phyloP scores from a whole-genome alignment of 1,284 basidiomycete genomes.

The Puccinia triticina region DNA sequence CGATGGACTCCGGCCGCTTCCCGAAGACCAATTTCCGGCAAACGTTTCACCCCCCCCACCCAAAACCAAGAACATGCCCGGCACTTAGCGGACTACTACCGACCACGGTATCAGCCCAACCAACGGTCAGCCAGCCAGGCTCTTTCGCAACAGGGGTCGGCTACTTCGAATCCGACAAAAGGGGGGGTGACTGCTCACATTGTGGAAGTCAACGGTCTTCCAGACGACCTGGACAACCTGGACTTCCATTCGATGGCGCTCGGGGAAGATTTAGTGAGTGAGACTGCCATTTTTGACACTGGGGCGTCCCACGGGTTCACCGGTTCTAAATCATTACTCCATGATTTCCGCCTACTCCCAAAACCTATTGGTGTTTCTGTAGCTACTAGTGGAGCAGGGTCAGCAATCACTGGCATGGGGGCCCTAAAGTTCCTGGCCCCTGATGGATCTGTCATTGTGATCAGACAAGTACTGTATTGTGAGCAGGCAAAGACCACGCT shows the following conservation, averaged over 20 bases:
- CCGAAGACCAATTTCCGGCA: background rate
- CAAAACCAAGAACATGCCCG: background rate
- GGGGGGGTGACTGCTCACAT: background rate
- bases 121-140: too few relatives aligned
- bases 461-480: background rate
- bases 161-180: background rate
- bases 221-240: background rate
- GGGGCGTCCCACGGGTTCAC: background rate
- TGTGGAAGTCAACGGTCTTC: background rate
- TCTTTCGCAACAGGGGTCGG: too few relatives aligned
- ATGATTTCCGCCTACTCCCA: too few relatives aligned
- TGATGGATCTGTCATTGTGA: background rate
- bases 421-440: background rate
- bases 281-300: background rate
- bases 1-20: background rate
- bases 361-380: too few relatives aligned
- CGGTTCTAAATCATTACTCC: too few relatives aligned
- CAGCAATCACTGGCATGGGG: background rate
- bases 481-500: background rate
- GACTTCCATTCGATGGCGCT: background rate
- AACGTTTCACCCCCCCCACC: background rate
- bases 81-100: background rate
- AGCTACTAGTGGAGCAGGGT: background rate
- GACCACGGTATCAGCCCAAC: background rate
- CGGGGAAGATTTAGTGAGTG: background rate